Conservation (phyloP, 2,329 filamentous ascomycete species). For the Colletotrichum caudatum region DNA sequence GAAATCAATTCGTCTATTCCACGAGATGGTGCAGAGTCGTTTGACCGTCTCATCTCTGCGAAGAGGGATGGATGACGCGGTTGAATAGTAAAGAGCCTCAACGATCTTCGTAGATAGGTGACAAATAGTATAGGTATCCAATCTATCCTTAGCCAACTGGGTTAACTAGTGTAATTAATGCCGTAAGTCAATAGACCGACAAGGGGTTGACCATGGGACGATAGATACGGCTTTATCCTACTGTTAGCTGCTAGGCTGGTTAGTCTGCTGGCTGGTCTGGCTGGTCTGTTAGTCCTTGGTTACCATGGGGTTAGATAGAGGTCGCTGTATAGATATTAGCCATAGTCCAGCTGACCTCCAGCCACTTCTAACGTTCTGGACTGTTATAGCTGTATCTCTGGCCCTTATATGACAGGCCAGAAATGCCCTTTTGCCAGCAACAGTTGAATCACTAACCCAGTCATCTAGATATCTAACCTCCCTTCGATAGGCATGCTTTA, state of each 20-base stretch:
- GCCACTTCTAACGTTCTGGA: background rate
- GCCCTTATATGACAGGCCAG: background rate
- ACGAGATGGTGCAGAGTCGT: too few relatives aligned
- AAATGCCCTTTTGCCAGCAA: background rate
- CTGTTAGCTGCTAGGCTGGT: background rate
- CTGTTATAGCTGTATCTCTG: rapidly evolving
- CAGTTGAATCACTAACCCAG: background rate
- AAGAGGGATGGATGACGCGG: too few relatives aligned
- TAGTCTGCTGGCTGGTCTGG: too few relatives aligned
- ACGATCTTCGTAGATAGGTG: background rate
- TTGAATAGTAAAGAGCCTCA: too few relatives aligned
- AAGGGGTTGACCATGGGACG: background rate
- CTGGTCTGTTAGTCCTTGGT: background rate
- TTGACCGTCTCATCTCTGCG: too few relatives aligned
- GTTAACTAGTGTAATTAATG: background rate
- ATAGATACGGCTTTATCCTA: background rate
- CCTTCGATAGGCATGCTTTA: too few relatives aligned
- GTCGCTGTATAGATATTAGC: background rate
- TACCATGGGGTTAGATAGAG: background rate
- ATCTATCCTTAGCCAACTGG: background rate
- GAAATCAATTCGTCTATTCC: too few relatives aligned
- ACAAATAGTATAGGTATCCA: background rate
- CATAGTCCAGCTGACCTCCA: background rate
- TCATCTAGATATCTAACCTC: too few relatives aligned
- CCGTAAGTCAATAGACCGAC: background rate